Percentiles rank a stretch among this genome's conserved stretches.
Conservation (phyloP, 2,329 filamentous ascomycete species). For the Aspergillus melleus region DNA sequence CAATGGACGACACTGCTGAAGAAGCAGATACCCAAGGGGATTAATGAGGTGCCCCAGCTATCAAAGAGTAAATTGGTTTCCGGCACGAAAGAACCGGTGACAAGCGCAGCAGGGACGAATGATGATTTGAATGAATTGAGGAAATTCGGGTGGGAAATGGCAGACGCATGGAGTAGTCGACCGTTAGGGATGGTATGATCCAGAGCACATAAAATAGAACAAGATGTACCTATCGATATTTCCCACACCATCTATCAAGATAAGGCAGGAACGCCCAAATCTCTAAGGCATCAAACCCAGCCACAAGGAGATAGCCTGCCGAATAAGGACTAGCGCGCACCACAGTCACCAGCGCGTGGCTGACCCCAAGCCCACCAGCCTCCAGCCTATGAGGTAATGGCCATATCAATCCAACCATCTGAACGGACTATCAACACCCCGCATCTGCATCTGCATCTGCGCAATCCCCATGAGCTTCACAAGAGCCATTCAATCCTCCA, state of each 20-base stretch:
- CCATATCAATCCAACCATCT: constrained; percentile 2
- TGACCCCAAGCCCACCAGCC: neutral
- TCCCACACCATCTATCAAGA: neutral
- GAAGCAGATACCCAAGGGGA: constrained; percentile 18
- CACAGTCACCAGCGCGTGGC: neutral
- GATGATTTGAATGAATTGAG: constrained; percentile 23
- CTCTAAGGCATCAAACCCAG: neutral
- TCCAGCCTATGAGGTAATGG: constrained; percentile 14
- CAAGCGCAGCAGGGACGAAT: constrained; percentile 3
- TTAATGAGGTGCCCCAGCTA: neutral
- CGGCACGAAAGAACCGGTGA: neutral
- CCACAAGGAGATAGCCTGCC: neutral
- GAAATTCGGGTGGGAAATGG: constrained; percentile 30
- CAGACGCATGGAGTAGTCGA: constrained; percentile 33
- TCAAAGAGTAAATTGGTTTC: neutral
- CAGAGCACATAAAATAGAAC: neutral
- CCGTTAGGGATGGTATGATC: constrained; percentile 34
- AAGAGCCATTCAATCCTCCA: constrained; percentile 22
- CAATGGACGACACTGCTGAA: constrained; percentile 31
- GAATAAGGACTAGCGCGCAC: neutral
- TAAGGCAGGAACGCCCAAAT: neutral
- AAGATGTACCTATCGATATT: neutral
- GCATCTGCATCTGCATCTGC: neutral
- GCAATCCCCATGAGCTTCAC: constrained; percentile 30
- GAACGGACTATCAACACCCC: constrained; percentile 7